Evolutionary conservation across 2,329 filamentous ascomycete species (phyloP).

Genomic region (Pyricularia sp.): DNA sequence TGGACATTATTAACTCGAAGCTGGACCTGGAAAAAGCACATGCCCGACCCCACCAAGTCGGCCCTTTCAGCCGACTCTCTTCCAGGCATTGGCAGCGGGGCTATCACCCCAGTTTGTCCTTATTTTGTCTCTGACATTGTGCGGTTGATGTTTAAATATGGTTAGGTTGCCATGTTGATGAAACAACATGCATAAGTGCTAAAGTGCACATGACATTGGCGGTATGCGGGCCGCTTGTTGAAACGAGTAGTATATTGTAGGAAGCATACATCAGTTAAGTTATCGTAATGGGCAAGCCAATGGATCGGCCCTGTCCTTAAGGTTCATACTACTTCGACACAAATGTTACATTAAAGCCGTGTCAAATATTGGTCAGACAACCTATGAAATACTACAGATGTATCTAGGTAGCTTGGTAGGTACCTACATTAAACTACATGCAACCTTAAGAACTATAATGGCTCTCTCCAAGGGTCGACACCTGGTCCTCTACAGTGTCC

Average conservation of each 20-base stretch:
- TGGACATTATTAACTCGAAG: not conserved
- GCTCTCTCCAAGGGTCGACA: not conserved
- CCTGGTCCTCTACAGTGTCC: not conserved
- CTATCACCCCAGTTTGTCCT: too few species aligned
- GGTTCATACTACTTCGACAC: not conserved
- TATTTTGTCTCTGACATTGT: too few species aligned
- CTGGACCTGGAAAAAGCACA: not conserved
- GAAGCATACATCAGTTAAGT: not conserved
- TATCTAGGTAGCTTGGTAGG: not conserved
- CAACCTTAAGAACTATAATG: not conserved
- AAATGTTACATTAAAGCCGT: not conserved
- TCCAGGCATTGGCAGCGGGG: not conserved
- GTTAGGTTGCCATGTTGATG: not conserved
- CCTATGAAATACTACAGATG: not conserved
- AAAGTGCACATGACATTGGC: not conserved
- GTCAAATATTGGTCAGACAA: not conserved
- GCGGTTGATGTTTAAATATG: not conserved
- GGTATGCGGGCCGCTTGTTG: not conserved
- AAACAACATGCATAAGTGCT: not conserved
- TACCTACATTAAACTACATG: not conserved
- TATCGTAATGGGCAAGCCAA: not conserved
- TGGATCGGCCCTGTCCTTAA: not conserved
- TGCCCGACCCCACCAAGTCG: not conserved
- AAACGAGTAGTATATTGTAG: not conserved
- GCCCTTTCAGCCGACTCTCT: not conserved